A percentile compares a stretch with the other conserved stretches of the same genome.
These are phyloP conservation scores for Clitopilus passeckerianus DNA, from an alignment of 768 basidiomycete species.

Conservation along the genomic window DNA sequence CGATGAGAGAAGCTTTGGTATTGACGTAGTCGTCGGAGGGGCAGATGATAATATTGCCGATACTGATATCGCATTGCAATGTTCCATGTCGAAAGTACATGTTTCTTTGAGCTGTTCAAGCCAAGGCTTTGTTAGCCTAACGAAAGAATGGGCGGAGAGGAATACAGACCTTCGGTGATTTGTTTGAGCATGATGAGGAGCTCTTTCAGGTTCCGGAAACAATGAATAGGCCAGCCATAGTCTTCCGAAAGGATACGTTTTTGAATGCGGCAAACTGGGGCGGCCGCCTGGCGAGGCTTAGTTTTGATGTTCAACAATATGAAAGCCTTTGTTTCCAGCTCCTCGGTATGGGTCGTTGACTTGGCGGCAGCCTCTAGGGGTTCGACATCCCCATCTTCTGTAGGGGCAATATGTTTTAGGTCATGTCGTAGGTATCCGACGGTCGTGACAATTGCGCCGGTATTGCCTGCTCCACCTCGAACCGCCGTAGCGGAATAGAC, in stretches of 20 bases:
- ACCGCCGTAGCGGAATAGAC: too few relatives aligned
- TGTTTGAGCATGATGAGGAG: neutral
- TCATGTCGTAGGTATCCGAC: too few relatives aligned
- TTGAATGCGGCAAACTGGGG: neutral
- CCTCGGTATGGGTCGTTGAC: too few relatives aligned
- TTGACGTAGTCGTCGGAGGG: neutral
- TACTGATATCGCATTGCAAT: conserved; percentile 1
- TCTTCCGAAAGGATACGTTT: neutral
- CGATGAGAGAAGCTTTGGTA: neutral
- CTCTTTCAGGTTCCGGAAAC: neutral
- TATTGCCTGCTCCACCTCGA: too few relatives aligned
- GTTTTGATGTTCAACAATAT: too few relatives aligned
- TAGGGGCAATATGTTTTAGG: too few relatives aligned
- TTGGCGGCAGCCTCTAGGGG: too few relatives aligned
- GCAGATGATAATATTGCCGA: neutral
- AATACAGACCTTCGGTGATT: neutral
- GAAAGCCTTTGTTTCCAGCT: too few relatives aligned
- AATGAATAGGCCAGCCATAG: neutral
- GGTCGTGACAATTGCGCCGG: too few relatives aligned
- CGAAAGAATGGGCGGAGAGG: neutral
- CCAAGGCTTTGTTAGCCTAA: neutral
- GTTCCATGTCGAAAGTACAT: neutral
- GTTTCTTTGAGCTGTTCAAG: neutral
- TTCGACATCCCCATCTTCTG: too few relatives aligned
- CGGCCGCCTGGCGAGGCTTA: neutral